These are phyloP conservation scores for Cardamine chenopodiifolia DNA, from an alignment of 345 rosid species.

Conservation along the genomic window DNA sequence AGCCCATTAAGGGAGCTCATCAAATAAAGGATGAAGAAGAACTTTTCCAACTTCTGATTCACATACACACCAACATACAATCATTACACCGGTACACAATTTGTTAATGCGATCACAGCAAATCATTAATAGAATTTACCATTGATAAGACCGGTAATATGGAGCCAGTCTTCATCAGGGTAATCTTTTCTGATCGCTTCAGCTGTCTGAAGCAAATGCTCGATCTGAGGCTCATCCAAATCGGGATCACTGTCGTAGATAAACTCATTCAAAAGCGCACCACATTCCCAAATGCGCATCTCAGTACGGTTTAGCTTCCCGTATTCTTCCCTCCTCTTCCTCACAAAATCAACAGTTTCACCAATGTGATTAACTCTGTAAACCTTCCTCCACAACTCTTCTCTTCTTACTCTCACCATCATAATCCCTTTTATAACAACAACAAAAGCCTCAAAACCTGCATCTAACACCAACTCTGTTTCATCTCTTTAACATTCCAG, in stretches of 20 bases:
- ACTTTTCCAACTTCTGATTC: conserved; percentile 80
- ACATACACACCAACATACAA: conserved; percentile 17
- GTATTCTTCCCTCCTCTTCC: conserved; percentile 44
- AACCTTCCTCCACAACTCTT: conserved; percentile 69
- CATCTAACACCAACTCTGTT: too few species aligned
- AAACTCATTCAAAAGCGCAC: conserved; percentile 61
- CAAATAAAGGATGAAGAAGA: conserved; percentile 71
- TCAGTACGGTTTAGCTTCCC: conserved; percentile 45
- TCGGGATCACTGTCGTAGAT: conserved; percentile 73
- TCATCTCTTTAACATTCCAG: too few species aligned
- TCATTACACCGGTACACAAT: background rate
- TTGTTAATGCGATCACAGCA: background rate
- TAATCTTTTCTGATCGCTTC: conserved; percentile 71
- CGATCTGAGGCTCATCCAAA: conserved; percentile 64
- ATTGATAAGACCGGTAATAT: conserved; percentile 65
- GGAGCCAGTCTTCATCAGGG: conserved; percentile 68
- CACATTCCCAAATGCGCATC: conserved; percentile 67
- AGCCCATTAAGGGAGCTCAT: conserved; percentile 93
- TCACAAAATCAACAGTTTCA: conserved; percentile 83
- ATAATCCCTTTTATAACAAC: conserved; percentile 56
- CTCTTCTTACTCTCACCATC: conserved; percentile 73
- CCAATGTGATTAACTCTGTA: conserved; percentile 71
- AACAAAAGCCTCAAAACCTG: too few species aligned
- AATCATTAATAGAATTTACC: conserved; percentile 41
- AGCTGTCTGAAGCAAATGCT: conserved; percentile 70